Evolutionary conservation across 164 flowering plant genomes (phyloP).

Genomic region (grape (Vitis vinifera)): ASM3070453v1 NC_081809.1:5565001-5565500

Average conservation of each 20-base stretch:
- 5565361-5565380: not conserved
- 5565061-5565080: no score
- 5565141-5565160: no score
- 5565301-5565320: not conserved
- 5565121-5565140: no score
- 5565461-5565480: conserved; percentile 62
- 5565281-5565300: not conserved
- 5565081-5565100: no score
- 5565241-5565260: not conserved
- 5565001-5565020: no score
- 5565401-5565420: conserved; percentile 30
- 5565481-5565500: conserved; percentile 89
- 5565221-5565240: not conserved
- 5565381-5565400: not conserved
- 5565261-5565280: not conserved
- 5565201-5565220: not conserved
- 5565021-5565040: no score
- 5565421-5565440: conserved; percentile 66
- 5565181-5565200: no score
- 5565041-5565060: no score
- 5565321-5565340: not conserved
- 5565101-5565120: no score
- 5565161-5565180: not conserved
- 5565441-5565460: conserved; percentile 27
- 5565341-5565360: not conserved